Base-by-base conservation (phyloP, 2,329 filamentous ascomycete species). In the Fusarium camptoceras region DNA sequence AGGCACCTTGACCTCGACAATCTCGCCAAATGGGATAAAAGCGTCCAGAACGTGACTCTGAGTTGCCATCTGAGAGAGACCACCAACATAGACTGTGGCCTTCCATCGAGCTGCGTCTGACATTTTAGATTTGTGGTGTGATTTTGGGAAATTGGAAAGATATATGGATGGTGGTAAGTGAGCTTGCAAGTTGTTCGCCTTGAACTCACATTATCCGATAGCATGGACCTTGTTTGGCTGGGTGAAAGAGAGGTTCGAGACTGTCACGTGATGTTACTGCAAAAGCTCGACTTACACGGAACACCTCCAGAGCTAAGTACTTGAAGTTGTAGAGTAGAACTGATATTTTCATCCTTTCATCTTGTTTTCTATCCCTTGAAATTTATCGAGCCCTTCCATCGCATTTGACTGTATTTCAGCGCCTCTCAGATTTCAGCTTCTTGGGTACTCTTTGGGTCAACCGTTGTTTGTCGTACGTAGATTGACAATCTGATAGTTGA, bases 1-100 rank as follows among this genome's bases (percentile, higher is more conserved):
- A 22, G 96, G 96, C 18, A 99, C 83, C 51, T 93, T 92, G 72
- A 99, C 91, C 78, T 98, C 94, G 72, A 92, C 90, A 67, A 99
- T 95, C 79, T 98, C 95, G 77, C 97, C 96, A 80, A 99, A 99
- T 0, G 97, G 96, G 60, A 99, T 88, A 82, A 99, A 99, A 58
- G 94, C 94, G 76, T 97, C 93, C 75, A 94, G 91, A 48, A 99
- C 85, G 66, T 91, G 92, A 65, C 89, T 87, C 39, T 85, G 84
- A 15, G 91, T 95, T 62, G 97, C 94, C 54, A 89, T 86, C 67
- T 91, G 89, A 72, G 96, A 91, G 53, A 99, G 88, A 31, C 95
- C 95, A 68, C 94, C 94, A 54, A 99, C 93, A 78, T 97, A 97
- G 67, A 99, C 87, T 14, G 96, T 99, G 47, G 93, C 90, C 82